Percentiles rank a stretch among this genome's conserved stretches.
Evolutionary conservation across 768 basidiomycete species (phyloP).

Genomic region (Amanita polypyramis): DNA sequence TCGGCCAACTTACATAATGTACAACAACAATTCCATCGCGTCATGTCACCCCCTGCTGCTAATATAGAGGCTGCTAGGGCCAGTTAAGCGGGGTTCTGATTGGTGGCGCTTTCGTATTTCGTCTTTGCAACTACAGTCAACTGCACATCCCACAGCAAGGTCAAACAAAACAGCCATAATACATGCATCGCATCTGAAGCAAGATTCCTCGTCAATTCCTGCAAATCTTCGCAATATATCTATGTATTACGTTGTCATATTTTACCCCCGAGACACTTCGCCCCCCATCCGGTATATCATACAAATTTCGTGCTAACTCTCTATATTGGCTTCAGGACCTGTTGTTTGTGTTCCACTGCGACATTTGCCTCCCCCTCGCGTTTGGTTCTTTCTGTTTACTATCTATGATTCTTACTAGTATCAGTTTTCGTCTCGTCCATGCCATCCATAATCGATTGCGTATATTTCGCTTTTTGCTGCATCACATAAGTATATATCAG

Average conservation of each 20-base stretch:
- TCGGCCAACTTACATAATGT: slow-evolving; percentile 25
- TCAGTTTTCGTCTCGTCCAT: slow-evolving; percentile 9
- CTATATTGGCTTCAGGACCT: slow-evolving; percentile 14
- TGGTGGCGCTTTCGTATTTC: slow-evolving; percentile 8
- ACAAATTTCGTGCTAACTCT: slow-evolving; percentile 9
- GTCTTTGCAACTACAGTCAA: slow-evolving; percentile 17
- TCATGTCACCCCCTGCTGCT: slow-evolving; percentile 21
- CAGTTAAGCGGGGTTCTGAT: slow-evolving; percentile 18
- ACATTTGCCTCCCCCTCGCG: slow-evolving; percentile 9
- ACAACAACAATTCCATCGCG: slow-evolving; percentile 24
- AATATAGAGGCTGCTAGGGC: slow-evolving; percentile 39
- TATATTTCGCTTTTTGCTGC: slow-evolving; percentile 16
- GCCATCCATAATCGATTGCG: slow-evolving; percentile 11
- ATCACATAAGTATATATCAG: slow-evolving; percentile 8
- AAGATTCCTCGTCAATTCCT: slow-evolving; percentile 10
- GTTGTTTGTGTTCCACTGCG: slow-evolving; percentile 17
- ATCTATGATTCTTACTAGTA: slow-evolving; percentile 11
- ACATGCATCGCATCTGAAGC: slow-evolving; percentile 11
- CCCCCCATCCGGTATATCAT: slow-evolving; percentile 8
- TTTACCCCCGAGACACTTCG: slow-evolving; percentile 7
- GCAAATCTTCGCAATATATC: slow-evolving; percentile 16
- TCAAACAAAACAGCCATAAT: slow-evolving; percentile 8
- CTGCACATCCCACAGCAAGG: slow-evolving; percentile 14
- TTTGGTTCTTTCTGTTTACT: slow-evolving; percentile 10
- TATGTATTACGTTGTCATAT: slow-evolving; percentile 17